Percentiles rank a stretch among this genome's conserved stretches.
These are phyloP conservation scores for Fusarium chlamydosporum DNA, from an alignment of 2,329 filamentous ascomycete genomes.

Conservation along the genomic window DNA sequence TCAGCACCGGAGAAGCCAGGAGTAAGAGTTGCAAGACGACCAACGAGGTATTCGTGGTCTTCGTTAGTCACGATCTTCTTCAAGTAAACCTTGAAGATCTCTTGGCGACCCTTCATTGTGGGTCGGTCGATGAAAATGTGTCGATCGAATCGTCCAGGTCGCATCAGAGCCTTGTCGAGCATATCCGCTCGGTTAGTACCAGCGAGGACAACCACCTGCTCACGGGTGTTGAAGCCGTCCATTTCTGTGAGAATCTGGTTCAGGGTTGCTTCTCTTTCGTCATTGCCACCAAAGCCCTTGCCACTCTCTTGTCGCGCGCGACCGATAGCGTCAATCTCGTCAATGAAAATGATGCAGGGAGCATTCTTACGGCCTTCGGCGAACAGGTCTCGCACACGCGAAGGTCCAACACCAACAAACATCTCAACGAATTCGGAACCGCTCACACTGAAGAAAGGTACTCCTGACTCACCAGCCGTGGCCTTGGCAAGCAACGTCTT, in stretches of 20 bases:
- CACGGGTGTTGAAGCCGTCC: conserved; percentile 98
- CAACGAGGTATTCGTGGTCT: conserved; percentile 88
- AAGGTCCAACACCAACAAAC: conserved; percentile 99
- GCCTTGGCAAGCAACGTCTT: conserved; percentile 98
- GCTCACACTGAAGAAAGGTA: conserved; percentile 98
- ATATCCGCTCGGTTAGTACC: conserved; percentile 97
- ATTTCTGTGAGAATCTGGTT: conserved; percentile 99
- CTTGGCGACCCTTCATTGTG: conserved; percentile 95
- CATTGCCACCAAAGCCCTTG: conserved; percentile 83
- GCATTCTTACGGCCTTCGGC: conserved; percentile 94
- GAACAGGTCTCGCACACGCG: conserved; percentile 94
- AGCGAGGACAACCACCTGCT: conserved; percentile 96
- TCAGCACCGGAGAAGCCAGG: conserved; percentile 98
- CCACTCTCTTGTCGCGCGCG: conserved; percentile 87
- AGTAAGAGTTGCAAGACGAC: conserved; percentile 90
- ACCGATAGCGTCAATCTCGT: conserved; percentile 98
- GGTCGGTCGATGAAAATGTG: conserved; percentile 96
- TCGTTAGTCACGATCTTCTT: conserved; percentile 95
- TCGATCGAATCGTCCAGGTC: conserved; percentile 95
- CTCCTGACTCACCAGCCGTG: conserved; percentile 94
- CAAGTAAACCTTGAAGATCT: conserved; percentile 95
- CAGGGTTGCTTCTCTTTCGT: conserved; percentile 95
- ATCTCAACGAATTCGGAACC: conserved; percentile 99
- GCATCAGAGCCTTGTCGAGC: conserved; percentile 94
- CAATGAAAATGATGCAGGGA: conserved; percentile 99